Base-by-base conservation (phyloP, 441 rosid species). In the Euphorbia corollata region DNA sequence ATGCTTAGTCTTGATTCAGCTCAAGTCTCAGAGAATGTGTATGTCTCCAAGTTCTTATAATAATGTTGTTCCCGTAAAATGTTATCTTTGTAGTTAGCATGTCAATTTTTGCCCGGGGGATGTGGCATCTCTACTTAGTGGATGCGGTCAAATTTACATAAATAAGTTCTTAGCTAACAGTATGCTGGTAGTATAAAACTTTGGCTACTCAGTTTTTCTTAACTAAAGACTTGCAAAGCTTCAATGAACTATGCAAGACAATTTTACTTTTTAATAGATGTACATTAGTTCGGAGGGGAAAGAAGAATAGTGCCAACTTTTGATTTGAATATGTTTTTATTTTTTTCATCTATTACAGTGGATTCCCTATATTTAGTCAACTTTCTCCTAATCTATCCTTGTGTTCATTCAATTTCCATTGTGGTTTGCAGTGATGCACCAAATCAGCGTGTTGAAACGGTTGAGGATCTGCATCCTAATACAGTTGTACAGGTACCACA, bases 381-480 rank as follows among this genome's bases (percentile, higher is more conserved):
- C 63, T 10, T 54, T 30, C 23, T 4, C 12, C 20, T 6, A 19
- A 8, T 8, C 2, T 53, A 24, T 2, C 57, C 11, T 57, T 20
- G 68, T 32, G 62, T 60, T 30, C 24, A 56, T 57, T 30, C 45
- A 43, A 66, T 7, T 58, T 62, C 13, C 20, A 54, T 64, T 47
- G 57, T 77, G 68, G 12, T 61, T 63, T 75, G 57, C 78, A 87
- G 92, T 63, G 78, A 77, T 48, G 47, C 71, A 84, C 57, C 74
- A 38, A 72, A 66, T 73, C 80, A 77, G 72, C 89, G 70, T 43
- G 60, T 80, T 55, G 89, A 84, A 70, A 85, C 77, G 75, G 77
- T 89, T 56, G 92, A 84, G 76, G 97, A 90, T 81, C 79, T 94
- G 73, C 75, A 57, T 61, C 89, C 90, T 48, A 77, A 83, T 77